Conservation (phyloP, 371 early-diverging fungal species). For the Actinomortierella ambigua region DNA sequence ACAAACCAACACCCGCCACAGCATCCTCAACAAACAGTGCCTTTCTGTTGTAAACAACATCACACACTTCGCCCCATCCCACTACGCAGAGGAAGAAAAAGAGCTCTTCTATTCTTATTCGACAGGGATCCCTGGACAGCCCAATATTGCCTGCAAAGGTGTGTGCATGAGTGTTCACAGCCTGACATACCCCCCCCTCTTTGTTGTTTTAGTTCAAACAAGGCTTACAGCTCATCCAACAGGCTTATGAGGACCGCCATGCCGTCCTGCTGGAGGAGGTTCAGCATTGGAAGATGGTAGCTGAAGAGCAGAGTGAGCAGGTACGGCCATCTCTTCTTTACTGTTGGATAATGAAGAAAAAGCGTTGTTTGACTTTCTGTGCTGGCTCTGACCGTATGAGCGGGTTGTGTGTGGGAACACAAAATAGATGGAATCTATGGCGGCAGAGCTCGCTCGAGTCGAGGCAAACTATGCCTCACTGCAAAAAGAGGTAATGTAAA, state of each 20-base stretch:
- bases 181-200: too few species aligned
- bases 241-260: constrained; percentile 40
- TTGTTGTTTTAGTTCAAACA: constrained; percentile 30
- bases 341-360: neutral
- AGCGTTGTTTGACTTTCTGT: neutral
- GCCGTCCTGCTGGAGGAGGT: constrained; percentile 36
- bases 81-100: too few species aligned
- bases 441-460: constrained; percentile 29
- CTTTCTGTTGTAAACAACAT: too few species aligned
- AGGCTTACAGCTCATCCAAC: constrained; percentile 37
- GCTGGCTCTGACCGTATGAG: neutral
- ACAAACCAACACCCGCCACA: too few species aligned
- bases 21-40: too few species aligned
- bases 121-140: too few species aligned
- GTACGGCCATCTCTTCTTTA: too few species aligned
- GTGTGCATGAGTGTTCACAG: too few species aligned
- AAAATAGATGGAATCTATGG: constrained; percentile 29
- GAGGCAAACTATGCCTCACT: constrained; percentile 24
- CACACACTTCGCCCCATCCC: too few species aligned
- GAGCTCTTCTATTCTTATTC: too few species aligned
- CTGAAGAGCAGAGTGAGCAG: constrained; percentile 38
- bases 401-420: too few species aligned
- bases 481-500: constrained; percentile 44
- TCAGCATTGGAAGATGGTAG: constrained; percentile 39
- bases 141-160: too few species aligned